Conservation (phyloP, 305 asterid species). For the Andrographis paniculata region DNA sequence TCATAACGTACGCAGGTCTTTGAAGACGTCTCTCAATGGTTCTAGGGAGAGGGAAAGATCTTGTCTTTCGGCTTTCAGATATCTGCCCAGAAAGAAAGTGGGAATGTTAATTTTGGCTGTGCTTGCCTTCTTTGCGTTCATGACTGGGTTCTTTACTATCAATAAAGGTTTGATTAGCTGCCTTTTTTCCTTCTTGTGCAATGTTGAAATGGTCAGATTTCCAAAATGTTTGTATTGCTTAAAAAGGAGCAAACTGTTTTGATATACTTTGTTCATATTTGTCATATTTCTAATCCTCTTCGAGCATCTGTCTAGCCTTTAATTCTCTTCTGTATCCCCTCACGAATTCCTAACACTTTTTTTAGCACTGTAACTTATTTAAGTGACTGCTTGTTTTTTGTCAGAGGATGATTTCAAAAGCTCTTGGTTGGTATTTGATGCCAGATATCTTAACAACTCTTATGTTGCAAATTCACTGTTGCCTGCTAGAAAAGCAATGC, state of each 20-base stretch:
- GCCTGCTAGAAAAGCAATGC: background rate
- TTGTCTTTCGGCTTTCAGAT: constrained; percentile 41
- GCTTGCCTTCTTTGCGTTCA: constrained; percentile 51
- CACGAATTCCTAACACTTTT: background rate
- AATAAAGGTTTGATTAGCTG: constrained; percentile 45
- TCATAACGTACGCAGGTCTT: constrained; percentile 45
- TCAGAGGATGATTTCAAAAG: constrained; percentile 62
- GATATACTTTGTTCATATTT: too few species aligned
- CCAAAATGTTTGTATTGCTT: too few species aligned
- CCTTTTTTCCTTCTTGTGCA: background rate
- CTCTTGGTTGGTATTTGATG: constrained; percentile 45
- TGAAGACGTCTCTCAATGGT: constrained; percentile 49
- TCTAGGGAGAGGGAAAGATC: constrained; percentile 67
- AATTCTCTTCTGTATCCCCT: background rate
- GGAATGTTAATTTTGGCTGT: constrained; percentile 70
- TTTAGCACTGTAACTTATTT: background rate
- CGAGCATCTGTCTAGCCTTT: background rate
- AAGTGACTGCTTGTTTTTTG: constrained; percentile 24
- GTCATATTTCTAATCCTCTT: background rate
- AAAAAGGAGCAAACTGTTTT: too few species aligned
- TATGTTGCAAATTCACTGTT: constrained; percentile 14
- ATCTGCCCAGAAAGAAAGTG: constrained; percentile 55
- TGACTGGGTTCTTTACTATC: constrained; percentile 53
- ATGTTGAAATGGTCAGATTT: background rate
- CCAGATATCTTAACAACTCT: constrained; percentile 42